phyloP scores from a whole-genome alignment of 2,329 filamentous ascomycete genomes.

The Diaporthe eres region DNA sequence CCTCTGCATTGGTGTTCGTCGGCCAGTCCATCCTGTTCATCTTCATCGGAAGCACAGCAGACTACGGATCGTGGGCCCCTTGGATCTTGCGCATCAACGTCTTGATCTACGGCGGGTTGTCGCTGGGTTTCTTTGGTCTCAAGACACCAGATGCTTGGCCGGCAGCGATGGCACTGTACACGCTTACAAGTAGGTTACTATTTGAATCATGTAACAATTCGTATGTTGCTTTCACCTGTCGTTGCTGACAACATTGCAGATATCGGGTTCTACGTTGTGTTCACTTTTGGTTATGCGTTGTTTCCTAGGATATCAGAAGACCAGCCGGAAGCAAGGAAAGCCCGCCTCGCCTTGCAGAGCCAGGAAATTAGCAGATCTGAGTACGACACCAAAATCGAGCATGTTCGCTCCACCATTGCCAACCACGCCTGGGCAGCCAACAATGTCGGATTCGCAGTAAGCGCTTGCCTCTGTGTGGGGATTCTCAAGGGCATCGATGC shows the following conservation, averaged over 20 bases:
- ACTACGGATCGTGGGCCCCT: conserved; percentile 16
- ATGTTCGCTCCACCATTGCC: conserved; percentile 2
- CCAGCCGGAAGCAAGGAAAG: conserved; percentile 1
- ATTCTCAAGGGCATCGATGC: conserved; percentile 14
- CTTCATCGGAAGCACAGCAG: conserved; percentile 25
- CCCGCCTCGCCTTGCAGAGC: background rate
- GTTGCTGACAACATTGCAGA: background rate
- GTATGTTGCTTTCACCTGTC: rapidly evolving
- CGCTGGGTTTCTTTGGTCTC: conserved; percentile 11
- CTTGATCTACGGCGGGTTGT: conserved; percentile 1
- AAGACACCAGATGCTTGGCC: conserved; percentile 18
- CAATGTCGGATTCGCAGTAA: conserved; percentile 19
- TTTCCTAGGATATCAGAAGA: conserved; percentile 4
- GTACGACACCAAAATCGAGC: conserved; percentile 12
- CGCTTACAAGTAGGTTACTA: background rate
- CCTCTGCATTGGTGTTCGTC: background rate
- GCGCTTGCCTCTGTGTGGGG: conserved; percentile 8
- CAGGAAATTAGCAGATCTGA: background rate
- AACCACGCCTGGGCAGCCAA: conserved; percentile 31
- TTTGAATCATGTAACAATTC: background rate
- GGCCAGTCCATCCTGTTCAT: conserved; percentile 17
- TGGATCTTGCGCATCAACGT: conserved; percentile 17
- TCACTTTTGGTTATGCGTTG: background rate
- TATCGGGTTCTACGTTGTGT: conserved; percentile 10
- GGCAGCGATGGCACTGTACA: conserved; percentile 15